These are phyloP conservation scores for Drechslerella coelobrocha DNA, from an alignment of 2,329 filamentous ascomycete species.

Conservation along the genomic window DNA sequence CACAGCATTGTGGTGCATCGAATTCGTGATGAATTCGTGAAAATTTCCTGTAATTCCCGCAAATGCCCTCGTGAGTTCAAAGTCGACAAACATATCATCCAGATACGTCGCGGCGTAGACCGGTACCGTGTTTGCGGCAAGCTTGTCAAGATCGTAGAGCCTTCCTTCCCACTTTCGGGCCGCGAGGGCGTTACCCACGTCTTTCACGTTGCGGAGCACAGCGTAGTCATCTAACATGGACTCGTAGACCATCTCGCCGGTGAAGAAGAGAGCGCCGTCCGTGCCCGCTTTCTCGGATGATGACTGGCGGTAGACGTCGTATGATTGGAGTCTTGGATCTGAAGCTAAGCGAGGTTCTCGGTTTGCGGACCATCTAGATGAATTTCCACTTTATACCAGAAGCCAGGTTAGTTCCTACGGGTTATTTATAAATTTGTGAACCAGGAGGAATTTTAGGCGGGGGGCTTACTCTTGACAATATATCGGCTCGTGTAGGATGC, in stretches of 20 bases:
- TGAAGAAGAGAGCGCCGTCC: slow-evolving; percentile 73
- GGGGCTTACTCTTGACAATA: slow-evolving; percentile 73
- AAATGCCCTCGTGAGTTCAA: slow-evolving; percentile 74
- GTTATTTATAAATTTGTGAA: not conserved
- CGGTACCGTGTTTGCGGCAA: slow-evolving; percentile 79
- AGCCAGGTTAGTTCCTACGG: slow-evolving; percentile 44
- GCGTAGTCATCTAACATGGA: slow-evolving; percentile 82
- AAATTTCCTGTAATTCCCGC: slow-evolving; percentile 75
- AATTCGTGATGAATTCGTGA: slow-evolving; percentile 84
- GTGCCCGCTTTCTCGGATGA: slow-evolving; percentile 58
- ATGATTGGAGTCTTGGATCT: slow-evolving; percentile 23
- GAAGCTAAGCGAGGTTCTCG: slow-evolving; percentile 31
- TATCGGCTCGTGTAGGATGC: slow-evolving; percentile 83
- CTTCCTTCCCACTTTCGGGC: slow-evolving; percentile 72
- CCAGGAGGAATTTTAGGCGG: not conserved
- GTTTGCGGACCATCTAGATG: slow-evolving; percentile 75
- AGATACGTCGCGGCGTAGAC: slow-evolving; percentile 83
- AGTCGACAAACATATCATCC: slow-evolving; percentile 93
- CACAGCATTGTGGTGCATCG: slow-evolving; percentile 84
- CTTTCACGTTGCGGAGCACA: slow-evolving; percentile 73
- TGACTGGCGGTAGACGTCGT: slow-evolving; percentile 12
- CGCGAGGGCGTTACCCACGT: slow-evolving; percentile 75
- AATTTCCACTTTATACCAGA: slow-evolving; percentile 58
- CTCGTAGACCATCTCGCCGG: slow-evolving; percentile 89
- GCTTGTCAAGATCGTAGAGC: slow-evolving; percentile 76